These are phyloP conservation scores for Fusarium lyarnte DNA, from an alignment of 2,329 filamentous ascomycete species.

Conservation along the genomic window DNA sequence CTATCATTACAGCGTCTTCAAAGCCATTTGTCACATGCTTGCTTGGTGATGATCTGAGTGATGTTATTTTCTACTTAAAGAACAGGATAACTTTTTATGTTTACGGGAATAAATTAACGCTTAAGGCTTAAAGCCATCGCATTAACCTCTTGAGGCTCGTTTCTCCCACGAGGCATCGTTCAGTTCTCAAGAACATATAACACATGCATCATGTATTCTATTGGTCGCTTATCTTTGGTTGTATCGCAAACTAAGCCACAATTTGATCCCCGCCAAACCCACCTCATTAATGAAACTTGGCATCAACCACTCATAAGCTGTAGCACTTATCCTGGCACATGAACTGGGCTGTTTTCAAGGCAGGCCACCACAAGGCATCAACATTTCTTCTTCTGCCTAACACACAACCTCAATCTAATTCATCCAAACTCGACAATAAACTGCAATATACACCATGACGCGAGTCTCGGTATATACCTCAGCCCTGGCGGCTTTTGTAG, in stretches of 20 bases:
- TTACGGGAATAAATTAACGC: too few species aligned
- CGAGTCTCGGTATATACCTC: constrained; percentile 55
- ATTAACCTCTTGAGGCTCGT: background rate
- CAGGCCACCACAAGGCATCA: constrained; percentile 32
- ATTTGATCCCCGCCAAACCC: constrained; percentile 8
- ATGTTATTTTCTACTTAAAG: background rate
- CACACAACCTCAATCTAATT: background rate
- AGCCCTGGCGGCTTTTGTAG: constrained; percentile 55
- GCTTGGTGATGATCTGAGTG: background rate
- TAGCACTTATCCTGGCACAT: constrained; percentile 15
- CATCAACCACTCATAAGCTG: constrained; percentile 32
- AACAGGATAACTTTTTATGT: background rate
- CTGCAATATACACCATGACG: constrained; percentile 50
- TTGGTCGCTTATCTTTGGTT: background rate
- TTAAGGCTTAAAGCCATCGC: background rate
- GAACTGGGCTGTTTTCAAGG: constrained; percentile 27
- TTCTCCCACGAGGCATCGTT: background rate
- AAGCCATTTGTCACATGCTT: background rate
- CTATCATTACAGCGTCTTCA: background rate
- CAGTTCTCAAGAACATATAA: background rate
- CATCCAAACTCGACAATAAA: background rate
- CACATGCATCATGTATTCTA: background rate
- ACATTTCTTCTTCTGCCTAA: constrained; percentile 31
- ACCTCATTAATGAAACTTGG: constrained; percentile 34
- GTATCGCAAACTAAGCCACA: constrained; percentile 20